Evolutionary conservation across 177 flowering plant species (phyloP), one percentile per base, ranked within the genome.

Genomic region (Vitis hybrid): DNA sequence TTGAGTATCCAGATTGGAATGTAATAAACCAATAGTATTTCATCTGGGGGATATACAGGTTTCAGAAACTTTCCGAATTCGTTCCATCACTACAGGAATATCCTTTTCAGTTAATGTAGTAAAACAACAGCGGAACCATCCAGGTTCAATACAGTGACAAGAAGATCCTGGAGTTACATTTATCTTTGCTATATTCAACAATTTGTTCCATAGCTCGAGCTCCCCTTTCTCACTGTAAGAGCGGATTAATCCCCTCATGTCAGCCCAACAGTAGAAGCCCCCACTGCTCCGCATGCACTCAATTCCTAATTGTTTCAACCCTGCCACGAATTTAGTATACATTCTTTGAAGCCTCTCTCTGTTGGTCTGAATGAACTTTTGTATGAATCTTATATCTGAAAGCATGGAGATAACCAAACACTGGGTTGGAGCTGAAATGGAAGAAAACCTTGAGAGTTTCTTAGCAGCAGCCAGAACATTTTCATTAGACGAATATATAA

Each of bases 111-210:
- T 76, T 80, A 91, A 79, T 22, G 82, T 74, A 4, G 88, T 72
- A 75, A 93, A 88, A 84, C 98, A 90, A 70, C 79, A 88, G 49
- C 92, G 62, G 70, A 95, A 95, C 99, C 99, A 95, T 53, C 98
- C 98, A 8, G 97, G 98, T 80, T 93, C 99, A 53, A 95, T 89
- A 71, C 95, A 95, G 62, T 95, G 98, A 81, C 99, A 95, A 51
- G 78, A 80, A 31, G 97, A 90, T 6, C 99, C 99, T 1, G 99
- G 98, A 59, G 84, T 86, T 12, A 81, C 88, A 80, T 88, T 93
- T 56, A 95, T 73, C 85, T 86, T 90, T 22, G 84, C 94, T 16
- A 83, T 70, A 73, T 82, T 88, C 84, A 95, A 78, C 65, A 95
- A 66, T 74, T 87, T 90, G 20, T 95, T 89, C 97, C 97, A 90